Evolutionary conservation across 345 rosid species (phyloP).

Genomic region (Geranium rotundifolium): DNA sequence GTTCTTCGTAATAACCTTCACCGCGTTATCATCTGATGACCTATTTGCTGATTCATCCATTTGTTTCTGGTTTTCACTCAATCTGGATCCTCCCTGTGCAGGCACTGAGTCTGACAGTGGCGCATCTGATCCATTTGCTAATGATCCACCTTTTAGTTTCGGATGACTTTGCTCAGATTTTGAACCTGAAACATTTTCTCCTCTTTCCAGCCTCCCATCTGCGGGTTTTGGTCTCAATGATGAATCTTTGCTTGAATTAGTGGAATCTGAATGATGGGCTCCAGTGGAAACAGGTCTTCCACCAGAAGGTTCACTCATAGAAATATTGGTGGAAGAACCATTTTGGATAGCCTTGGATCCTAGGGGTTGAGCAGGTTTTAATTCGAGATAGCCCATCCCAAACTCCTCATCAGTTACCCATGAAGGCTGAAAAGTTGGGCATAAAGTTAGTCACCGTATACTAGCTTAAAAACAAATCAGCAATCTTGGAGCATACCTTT

Average conservation of each 20-base stretch:
- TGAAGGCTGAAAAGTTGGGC: constrained; percentile 47
- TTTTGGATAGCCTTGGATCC: constrained; percentile 51
- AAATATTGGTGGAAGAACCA: constrained; percentile 33
- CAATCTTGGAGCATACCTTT: constrained; percentile 46
- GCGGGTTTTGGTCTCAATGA: constrained; percentile 41
- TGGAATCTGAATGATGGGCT: constrained; percentile 48
- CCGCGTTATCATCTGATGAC: constrained; percentile 36
- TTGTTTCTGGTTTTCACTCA: constrained; percentile 43
- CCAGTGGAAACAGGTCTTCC: constrained; percentile 27
- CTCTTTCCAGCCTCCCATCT: constrained; percentile 63
- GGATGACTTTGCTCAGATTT: constrained; percentile 57
- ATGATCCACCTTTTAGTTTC: constrained; percentile 44
- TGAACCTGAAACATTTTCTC: constrained; percentile 27
- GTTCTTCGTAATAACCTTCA: constrained; percentile 36
- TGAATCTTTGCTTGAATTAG: constrained; percentile 51
- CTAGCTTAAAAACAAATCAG: background rate
- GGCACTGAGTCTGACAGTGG: constrained; percentile 25
- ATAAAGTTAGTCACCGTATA: background rate
- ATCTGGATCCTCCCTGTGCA: constrained; percentile 30
- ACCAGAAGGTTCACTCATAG: constrained; percentile 47
- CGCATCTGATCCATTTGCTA: constrained; percentile 40
- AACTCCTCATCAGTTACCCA: constrained; percentile 99
- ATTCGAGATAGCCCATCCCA: constrained; percentile 95
- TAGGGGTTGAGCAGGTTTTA: constrained; percentile 58
- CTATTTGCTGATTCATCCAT: constrained; percentile 36